Percentiles rank a stretch among this genome's conserved stretches.
phyloP scores from a whole-genome alignment of 495 filamentous ascomycete species.

The Corynascus novoguineensis region DNA sequence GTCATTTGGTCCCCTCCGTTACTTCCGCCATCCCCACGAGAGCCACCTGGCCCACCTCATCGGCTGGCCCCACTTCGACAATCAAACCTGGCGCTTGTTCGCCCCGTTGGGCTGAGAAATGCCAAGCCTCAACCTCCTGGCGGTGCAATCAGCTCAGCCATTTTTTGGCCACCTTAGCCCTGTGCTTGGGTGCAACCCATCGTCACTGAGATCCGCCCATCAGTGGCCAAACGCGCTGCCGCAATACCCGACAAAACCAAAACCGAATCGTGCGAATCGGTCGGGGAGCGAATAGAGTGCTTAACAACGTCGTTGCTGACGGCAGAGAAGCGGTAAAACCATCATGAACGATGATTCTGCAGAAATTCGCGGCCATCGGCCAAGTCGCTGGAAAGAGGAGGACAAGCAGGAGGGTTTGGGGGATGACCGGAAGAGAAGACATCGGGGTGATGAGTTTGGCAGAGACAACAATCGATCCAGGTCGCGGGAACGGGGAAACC shows the following conservation, averaged over 20 bases:
- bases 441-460: slow-evolving; percentile 18
- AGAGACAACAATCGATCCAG: slow-evolving; percentile 20
- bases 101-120: background rate
- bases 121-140: background rate
- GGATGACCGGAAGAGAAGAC: slow-evolving; percentile 12
- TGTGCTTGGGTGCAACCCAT: no score
- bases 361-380: slow-evolving; percentile 12
- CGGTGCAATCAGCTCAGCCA: no score
- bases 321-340: background rate
- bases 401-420: background rate
- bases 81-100: background rate
- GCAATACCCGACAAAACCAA: no score
- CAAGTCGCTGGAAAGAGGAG: slow-evolving; percentile 20
- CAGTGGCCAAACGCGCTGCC: no score
- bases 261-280: no score
- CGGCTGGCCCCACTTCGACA: slow-evolving; percentile 4
- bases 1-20: slow-evolving; percentile 15
- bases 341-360: slow-evolving; percentile 20
- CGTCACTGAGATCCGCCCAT: no score
- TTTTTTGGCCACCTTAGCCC: no score
- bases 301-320: no score
- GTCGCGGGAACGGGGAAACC: slow-evolving; percentile 28
- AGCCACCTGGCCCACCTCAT: slow-evolving; percentile 3
- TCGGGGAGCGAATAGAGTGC: no score
- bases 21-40: background rate